Base-by-base conservation (phyloP, 768 basidiomycete genomes). In the Macrolepiota albuminosa region DNA sequence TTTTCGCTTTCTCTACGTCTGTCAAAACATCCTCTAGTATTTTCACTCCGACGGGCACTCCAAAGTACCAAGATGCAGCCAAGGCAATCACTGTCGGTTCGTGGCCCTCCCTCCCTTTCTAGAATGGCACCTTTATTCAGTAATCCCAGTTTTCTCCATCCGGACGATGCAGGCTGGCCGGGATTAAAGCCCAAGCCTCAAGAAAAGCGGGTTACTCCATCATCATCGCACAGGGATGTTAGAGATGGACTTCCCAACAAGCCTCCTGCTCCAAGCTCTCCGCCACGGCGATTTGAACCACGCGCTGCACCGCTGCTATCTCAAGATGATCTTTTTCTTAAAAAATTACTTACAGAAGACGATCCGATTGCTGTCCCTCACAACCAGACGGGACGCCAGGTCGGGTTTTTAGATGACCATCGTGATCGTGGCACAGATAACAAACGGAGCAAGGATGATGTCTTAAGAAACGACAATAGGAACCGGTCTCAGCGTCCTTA, bases 41-140 rank as follows among this genome's bases (percentile, higher is more conserved):
- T 84, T 79, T 54, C 78, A 82, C 60, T 72, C 72, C 55, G 66
- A 69, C 45, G 83, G 82, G 14, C 69, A 67, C 26, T 69, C 76
- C 3, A 68, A 81, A 51, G 73, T 72, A 57, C 78, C 79, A 8
- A 70, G 69, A 33, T 84, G 83, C 61, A 74, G 67, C 39, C 76
- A 83, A 61, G 83, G 83, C 33, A 72, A 71, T 46, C 72, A 68
- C 40, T 84, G 83, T 69, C 80, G 83, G 83, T 81, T 63, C 56
- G 78, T 29, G 48, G 6, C 29, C n/a, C 46, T 51, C 43, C 16
- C 52, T 47, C 53, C 18, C 33, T 21, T 21, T 21, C 21, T 21
- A 3, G 10, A 1, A 10, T 9, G 13, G 8, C 24, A 21, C 37
- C 36, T 21, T 53, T 24, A 4, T 45, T 48, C 40, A 43, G 50